Base-by-base conservation (phyloP, 495 filamentous ascomycete genomes). In the Hyphodiscus hymeniophilus region DNA sequence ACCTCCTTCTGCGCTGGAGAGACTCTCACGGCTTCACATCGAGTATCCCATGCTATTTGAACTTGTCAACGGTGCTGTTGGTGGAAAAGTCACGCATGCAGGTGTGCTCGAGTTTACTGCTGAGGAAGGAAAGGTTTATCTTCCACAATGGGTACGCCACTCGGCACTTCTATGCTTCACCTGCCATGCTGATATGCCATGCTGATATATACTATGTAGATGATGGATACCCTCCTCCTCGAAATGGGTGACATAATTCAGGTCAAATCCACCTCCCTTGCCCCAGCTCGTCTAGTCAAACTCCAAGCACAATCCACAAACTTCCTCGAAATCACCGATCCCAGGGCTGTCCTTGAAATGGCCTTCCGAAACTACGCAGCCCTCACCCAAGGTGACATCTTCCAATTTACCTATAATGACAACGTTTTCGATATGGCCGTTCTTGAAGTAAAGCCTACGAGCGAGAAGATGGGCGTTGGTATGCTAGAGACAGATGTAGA, bases 11-110 rank as follows among this genome's bases (percentile, higher is more conserved):
- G 90, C 92, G 10, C 75, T 98, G 16, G 90, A 98, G 68, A 97
- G 95, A 64, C 81, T 98, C 51, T 94, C 91, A 1, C 73, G 87
- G 54, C 72, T 98, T n/a, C 92, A 97, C 65, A 94, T 98, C 51
- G 89, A 92, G 52, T 98, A 95, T 69, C 92, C 92, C 0, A 94
- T 98, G 76, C 76, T 97, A 48, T 91, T 98, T 62, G 89, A 97
- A 76, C 73, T 98, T 24, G 80, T 82, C 47, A 97, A 97, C 63
- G 89, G 90, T 3, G 76, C 81, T 16, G 82, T 22, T 17, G 34
- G 80, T 60, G 80, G 81, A 13, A 81, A 71, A 54, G 79, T 80
- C 61, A 87, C 89, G 18, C 94, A 98, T 67, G 89, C 86, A 6
- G 92, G 92, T 68, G 94, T 97, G 39, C 66, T 98, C 51, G 92